Base-by-base conservation (phyloP, 2,329 filamentous ascomycete genomes). In the Fusarium mexicanum region DNA sequence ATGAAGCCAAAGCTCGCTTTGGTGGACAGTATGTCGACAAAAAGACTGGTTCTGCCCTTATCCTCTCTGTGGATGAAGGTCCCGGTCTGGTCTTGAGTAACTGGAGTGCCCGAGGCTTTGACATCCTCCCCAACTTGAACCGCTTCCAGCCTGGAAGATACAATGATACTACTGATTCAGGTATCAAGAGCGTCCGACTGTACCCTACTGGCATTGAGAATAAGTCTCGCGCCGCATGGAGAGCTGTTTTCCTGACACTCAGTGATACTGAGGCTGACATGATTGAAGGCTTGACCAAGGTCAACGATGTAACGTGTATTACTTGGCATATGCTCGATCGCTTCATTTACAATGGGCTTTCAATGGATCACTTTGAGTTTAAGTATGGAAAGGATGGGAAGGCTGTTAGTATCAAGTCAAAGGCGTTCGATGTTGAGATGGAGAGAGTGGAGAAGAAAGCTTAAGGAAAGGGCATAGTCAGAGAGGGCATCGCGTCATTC, bases 281-380 rank as follows among this genome's bases (percentile, higher is more conserved):
- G 22, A 55, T 69, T 46, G 31, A 67, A 2, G 48, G 29, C 0
- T 18, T 59, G 11, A 55, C 63, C 1, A 46, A 26, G 8, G 37
- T 69, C 5, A 43, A 43, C 18, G 63, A 67, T 29, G 48, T 67
- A 1, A 55, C 63, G 3, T 67, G 66, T 31, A 43, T 61, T 53
- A 69, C 66, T 14, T 69, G 63, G 66, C 35, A 37, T 4, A 55
- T 44, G 47, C 16, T 47, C 10, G 63, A 69, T 44, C 41, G 64
- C 13, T 26, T 43, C 6, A 62, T 62, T 6, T 69, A 67, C 20
- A 69, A 68, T 14, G 43, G 18, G 0, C 12, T 69, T 24, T 57
- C 66, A 0, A 38, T 69, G 22, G 64, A 69, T 18, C 55, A 68
- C 24, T 69, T 69, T n/a, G 66, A 68, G 50, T 68, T 68, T 1